Evolutionary conservation across 208 protist genomes (phyloP), one percentile per base, ranked within the genome.

Genomic region (Spongospora subterranea): DNA sequence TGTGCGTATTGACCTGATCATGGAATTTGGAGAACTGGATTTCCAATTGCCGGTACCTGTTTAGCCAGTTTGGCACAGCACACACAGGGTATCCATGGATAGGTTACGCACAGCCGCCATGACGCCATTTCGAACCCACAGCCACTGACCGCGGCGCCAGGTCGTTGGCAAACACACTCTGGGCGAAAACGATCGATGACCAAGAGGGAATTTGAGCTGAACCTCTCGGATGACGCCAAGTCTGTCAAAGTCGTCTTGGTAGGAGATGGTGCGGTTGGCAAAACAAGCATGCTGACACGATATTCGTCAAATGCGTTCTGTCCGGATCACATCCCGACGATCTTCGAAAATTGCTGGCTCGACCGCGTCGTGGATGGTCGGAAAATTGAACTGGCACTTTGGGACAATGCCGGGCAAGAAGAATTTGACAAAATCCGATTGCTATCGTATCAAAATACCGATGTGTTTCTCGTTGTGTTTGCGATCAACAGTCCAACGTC

Each of bases 381-480:
- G 71, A 82, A 43, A 43, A n/a, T 82, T 6, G 71, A 82, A n/a
- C 71, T 82, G 6, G 71, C 71, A 40, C 71, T 82, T 6, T 82
- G 71, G 71, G 92, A 93, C 82, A 93, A 89, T 76, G 92, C 92
- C 24, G 92, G 92, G 24, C 90, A 93, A 45, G 92, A 93, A 77
- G 90, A 93, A 50, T 93, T 82, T 20, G 92, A 93, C 32, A 11
- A 88, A 1, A 88, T 93, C 32, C 65, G 92, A 35, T 46, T 90
- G 77, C 38, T 93, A 13, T 93, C 91, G 29, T 93, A 93, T 88
- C 46, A 24, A 89, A 92, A 96, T 20, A 97, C 95, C 76, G 94
- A 96, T 89, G 94, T 96, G 6, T 97, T 97, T 53, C 77, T 97
- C 35, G 88, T 96, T 32, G 93, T 92, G 71, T 97, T 96, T 92